A percentile compares a stretch with the other conserved stretches of the same genome.
phyloP scores from a whole-genome alignment of 306 rosid genomes.

The Echinosophora koreensis region DNA sequence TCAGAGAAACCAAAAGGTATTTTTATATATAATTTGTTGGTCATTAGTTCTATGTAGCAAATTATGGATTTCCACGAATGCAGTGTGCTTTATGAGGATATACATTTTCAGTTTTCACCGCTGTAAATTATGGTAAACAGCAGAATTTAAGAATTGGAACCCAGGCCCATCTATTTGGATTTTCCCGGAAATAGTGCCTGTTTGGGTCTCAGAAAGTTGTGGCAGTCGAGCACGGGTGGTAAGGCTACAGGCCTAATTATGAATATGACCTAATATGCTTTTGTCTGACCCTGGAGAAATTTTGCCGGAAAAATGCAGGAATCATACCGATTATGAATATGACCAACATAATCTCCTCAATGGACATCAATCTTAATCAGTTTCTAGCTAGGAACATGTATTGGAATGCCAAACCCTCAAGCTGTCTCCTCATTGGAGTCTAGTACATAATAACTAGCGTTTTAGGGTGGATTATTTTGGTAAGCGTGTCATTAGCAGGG shows the following conservation, averaged over 20 bases:
- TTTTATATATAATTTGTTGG: not conserved
- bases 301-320: slow-evolving; percentile 52
- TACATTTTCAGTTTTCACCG: not conserved
- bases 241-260: not conserved
- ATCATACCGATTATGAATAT: not conserved
- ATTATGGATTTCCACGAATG: not conserved
- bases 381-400: not conserved
- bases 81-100: not conserved
- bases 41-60: not conserved
- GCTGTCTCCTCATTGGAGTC: slow-evolving; percentile 54
- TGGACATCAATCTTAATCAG: not conserved
- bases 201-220: slow-evolving; percentile 46
- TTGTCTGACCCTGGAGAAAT: slow-evolving; percentile 56
- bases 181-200: slow-evolving; percentile 52
- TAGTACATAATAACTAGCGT: no score
- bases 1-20: no score
- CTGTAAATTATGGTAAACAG: slow-evolving; percentile 2
- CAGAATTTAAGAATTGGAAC: not conserved
- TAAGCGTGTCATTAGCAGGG: no score
- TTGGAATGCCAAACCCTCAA: slow-evolving; percentile 23
- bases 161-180: slow-evolving; percentile 37
- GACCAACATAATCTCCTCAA: not conserved
- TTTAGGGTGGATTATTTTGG: no score
- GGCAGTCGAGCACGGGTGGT: slow-evolving; percentile 24
- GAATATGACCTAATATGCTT: slow-evolving; percentile 34